Percentiles rank a stretch among this genome's conserved stretches.
phyloP scores from a whole-genome alignment of 352 stramenopile species.

The Aphanomyces invadans region DNA sequence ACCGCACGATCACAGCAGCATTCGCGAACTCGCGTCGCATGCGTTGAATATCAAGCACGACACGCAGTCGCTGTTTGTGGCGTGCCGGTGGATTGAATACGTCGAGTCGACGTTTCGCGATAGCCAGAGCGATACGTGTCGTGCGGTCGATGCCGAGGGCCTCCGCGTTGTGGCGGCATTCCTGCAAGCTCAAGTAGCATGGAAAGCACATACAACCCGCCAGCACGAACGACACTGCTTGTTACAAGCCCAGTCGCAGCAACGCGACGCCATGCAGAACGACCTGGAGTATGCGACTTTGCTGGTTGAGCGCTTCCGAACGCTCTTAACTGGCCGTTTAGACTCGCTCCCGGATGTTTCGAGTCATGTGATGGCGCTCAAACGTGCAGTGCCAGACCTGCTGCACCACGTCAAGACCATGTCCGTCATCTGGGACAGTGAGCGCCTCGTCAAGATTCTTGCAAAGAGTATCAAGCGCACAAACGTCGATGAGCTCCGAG shows the following conservation, averaged over 20 bases:
- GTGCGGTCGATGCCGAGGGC: not conserved
- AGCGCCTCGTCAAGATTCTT: slow-evolving; percentile 64
- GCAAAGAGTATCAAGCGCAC: slow-evolving; percentile 46
- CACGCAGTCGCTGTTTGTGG: not conserved
- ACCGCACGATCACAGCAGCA: too few species aligned
- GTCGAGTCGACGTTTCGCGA: slow-evolving; percentile 10
- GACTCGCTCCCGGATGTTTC: not conserved
- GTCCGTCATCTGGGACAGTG: slow-evolving; percentile 53
- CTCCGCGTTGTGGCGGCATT: not conserved
- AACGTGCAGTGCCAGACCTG: not conserved
- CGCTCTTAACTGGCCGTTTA: not conserved
- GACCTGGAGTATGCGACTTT: not conserved
- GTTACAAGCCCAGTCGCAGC: not conserved
- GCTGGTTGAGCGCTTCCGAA: not conserved
- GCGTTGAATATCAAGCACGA: not conserved
- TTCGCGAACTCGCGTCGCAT: not conserved
- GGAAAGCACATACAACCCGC: not conserved
- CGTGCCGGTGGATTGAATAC: not conserved
- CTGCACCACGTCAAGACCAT: not conserved
- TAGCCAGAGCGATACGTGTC: not conserved
- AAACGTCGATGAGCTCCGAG: slow-evolving; percentile 41
- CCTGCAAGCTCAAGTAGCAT: not conserved
- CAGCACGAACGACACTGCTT: not conserved
- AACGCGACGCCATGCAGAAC: not conserved
- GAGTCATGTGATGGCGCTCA: not conserved